Evolutionary conservation across 2,329 filamentous ascomycete genomes (phyloP).

Genomic region (Talaromyces sp.): DNA sequence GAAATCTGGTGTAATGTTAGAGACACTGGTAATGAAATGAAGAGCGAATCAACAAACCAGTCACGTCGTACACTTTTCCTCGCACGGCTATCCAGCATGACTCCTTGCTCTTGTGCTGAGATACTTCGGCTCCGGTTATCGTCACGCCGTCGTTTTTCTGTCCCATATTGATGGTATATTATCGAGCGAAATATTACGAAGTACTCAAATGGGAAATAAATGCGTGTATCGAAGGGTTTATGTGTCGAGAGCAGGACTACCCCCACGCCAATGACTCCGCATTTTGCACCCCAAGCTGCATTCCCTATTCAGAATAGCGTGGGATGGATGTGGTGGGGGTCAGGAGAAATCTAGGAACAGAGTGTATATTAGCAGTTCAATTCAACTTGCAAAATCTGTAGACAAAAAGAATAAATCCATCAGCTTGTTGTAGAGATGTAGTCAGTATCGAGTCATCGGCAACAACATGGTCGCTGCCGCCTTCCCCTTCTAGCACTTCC

Average conservation of each 20-base stretch:
- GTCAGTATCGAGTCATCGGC: neutral
- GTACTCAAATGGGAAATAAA: neutral
- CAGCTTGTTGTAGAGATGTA: neutral
- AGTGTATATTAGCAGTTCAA: too few species aligned
- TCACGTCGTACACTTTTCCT: conserved; percentile 48
- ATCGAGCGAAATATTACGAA: neutral
- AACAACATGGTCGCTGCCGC: neutral
- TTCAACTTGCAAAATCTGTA: neutral
- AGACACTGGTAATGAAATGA: neutral
- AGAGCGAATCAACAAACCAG: conserved; percentile 25
- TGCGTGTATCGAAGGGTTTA: neutral
- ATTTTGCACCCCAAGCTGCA: neutral
- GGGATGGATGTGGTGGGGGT: neutral
- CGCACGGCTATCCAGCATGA: conserved; percentile 51
- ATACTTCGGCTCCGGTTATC: conserved; percentile 36
- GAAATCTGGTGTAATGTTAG: conserved; percentile 20
- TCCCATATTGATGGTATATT: neutral
- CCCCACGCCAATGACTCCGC: neutral
- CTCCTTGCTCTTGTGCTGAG: conserved; percentile 42
- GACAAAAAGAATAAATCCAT: neutral
- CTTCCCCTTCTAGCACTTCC: neutral
- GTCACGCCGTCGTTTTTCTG: neutral
- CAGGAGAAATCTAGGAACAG: neutral
- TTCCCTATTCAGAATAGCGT: neutral
- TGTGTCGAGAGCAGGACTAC: neutral